phyloP scores from a whole-genome alignment of 164 flowering plant species.

The Aristolochia contorta region DNA sequence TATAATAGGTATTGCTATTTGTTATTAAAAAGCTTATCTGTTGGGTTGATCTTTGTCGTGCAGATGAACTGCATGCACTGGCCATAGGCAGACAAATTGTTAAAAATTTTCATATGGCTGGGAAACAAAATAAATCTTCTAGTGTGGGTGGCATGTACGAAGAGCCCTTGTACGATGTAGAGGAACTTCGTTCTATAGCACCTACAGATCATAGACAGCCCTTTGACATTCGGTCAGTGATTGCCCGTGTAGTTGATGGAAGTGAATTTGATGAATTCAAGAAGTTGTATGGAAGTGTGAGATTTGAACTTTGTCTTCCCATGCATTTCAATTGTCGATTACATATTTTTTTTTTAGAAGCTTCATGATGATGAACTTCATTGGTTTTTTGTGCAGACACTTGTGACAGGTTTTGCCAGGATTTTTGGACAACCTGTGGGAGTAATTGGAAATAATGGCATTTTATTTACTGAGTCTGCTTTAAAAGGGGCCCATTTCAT shows the following conservation, averaged over 20 bases:
- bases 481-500: conserved; percentile 95
- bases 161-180: conserved; percentile 82
- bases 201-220: conserved; percentile 82
- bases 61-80: conserved; percentile 93
- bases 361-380: not conserved
- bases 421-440: conserved; percentile 87
- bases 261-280: conserved; percentile 99
- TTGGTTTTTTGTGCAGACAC: conserved; percentile 66
- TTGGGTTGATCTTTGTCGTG: conserved; percentile 8
- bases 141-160: conserved; percentile 28
- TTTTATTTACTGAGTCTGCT: conserved; percentile 92
- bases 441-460: conserved; percentile 93
- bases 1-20: not conserved
- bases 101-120: conserved; percentile 91
- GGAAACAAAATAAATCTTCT: conserved; percentile 26
- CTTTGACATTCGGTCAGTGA: conserved; percentile 84
- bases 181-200: conserved; percentile 80
- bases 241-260: conserved; percentile 91
- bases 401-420: conserved; percentile 93
- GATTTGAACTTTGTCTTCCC: conserved; percentile 12
- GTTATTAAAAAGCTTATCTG: not conserved
- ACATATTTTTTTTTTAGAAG: not conserved
- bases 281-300: conserved; percentile 98
- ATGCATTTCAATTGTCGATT: not conserved
- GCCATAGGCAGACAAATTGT: conserved; percentile 84